These are phyloP conservation scores for Botrytis sinoallii DNA, from an alignment of 2,329 filamentous ascomycete species.

Conservation along the genomic window DNA sequence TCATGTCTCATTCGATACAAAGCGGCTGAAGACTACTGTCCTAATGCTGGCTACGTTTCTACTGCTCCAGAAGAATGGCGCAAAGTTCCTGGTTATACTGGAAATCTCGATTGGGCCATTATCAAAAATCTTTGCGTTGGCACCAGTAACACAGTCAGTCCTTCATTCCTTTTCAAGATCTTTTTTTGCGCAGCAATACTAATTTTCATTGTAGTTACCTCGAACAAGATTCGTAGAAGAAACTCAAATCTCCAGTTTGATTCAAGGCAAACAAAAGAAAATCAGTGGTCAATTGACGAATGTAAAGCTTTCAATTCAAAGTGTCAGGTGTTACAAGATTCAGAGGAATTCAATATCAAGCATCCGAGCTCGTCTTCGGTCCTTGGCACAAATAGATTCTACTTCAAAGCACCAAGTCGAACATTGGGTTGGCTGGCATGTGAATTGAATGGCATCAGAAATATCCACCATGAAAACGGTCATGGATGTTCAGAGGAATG, in stretches of 20 bases:
- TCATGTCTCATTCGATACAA: too few species aligned
- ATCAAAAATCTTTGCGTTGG: too few species aligned
- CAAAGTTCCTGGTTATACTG: neutral
- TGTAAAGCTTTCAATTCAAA: too few species aligned
- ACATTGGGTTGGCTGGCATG: neutral
- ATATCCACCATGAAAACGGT: neutral
- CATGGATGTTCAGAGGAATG: neutral
- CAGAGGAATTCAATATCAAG: too few species aligned
- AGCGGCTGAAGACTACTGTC: too few species aligned
- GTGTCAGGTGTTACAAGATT: too few species aligned
- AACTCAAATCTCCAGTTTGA: too few species aligned
- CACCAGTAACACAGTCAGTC: neutral
- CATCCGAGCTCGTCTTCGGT: neutral
- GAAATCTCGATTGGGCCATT: neutral
- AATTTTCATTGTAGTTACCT: too few species aligned
- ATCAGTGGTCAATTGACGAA: too few species aligned
- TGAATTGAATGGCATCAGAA: neutral
- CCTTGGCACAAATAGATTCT: accelerated
- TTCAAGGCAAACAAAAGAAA: too few species aligned
- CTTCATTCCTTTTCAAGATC: neutral
- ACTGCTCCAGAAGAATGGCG: neutral
- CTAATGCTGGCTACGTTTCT: neutral
- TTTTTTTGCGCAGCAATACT: too few species aligned
- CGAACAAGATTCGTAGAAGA: too few species aligned
- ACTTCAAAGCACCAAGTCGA: neutral